phyloP scores from a whole-genome alignment of 352 stramenopile species.

The Globisporangium nodosum region DNA sequence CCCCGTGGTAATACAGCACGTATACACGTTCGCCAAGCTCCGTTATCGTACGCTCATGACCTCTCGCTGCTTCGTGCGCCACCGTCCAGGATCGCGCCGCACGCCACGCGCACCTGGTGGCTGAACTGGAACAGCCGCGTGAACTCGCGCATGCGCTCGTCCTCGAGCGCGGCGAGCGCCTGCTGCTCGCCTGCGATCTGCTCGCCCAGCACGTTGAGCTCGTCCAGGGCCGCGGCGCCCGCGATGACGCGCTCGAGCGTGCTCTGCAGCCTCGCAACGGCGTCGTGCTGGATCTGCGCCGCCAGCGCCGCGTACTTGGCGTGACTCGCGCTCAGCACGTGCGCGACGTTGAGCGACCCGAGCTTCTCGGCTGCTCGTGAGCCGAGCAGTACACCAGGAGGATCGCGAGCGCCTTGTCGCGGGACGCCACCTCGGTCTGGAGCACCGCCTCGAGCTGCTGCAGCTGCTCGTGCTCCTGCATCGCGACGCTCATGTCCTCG shows the following conservation, averaged over 20 bases:
- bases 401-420: slow-evolving; percentile 35
- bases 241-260: slow-evolving; percentile 4
- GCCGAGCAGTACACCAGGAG: slow-evolving; percentile 29
- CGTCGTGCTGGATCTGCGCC: slow-evolving; percentile 5
- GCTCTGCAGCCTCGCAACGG: not conserved
- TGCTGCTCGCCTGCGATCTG: slow-evolving; percentile 18
- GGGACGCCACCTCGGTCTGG: slow-evolving; percentile 25
- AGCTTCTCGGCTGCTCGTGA: slow-evolving; percentile 2
- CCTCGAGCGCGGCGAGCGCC: slow-evolving; percentile 17
- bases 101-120: slow-evolving; percentile 13
- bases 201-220: slow-evolving; percentile 11
- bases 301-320: slow-evolving; percentile 10
- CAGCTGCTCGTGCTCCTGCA: slow-evolving; percentile 30
- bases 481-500: slow-evolving; percentile 16
- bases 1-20: no score
- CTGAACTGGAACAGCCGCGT: slow-evolving; percentile 24
- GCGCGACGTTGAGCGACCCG: slow-evolving; percentile 2
- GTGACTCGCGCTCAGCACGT: slow-evolving; percentile 8
- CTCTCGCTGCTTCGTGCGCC: not conserved
- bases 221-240: not conserved
- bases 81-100: slow-evolving; percentile 7
- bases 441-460: slow-evolving; percentile 31
- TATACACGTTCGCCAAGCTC: no score
- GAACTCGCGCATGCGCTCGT: slow-evolving; percentile 17
- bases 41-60: no score